Base-by-base conservation (phyloP, 2,329 filamentous ascomycete genomes). In the Talaromyces sp. region DNA sequence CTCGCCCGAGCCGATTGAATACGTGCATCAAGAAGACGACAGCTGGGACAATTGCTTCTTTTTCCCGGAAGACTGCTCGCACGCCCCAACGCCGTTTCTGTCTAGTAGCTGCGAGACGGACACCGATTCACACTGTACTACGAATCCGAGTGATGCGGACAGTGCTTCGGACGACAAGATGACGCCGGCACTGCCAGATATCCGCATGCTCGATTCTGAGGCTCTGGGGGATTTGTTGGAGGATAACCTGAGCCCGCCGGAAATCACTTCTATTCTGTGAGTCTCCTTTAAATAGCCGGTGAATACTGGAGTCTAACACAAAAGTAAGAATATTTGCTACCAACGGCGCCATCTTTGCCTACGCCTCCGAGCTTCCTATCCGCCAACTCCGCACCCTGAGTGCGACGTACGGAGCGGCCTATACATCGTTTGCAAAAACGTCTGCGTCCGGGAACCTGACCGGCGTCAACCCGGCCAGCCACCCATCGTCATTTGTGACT, bases 281-380 rank as follows among this genome's bases (percentile, higher is more conserved):
- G 67, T 62, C 24, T 8, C 13, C 46, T 19, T 29, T 27, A 19
- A 17, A 8, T n/a, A 49, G 27, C 13, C 21, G 35, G 10, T 13
- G 8, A 17, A 4, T 17, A 24, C 17, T 13, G 14, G 17, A 31
- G 50, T 26, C 55, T 61, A 38, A 63, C 43, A 38, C 31, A 32
- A 77, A 75, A 56, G 74, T 77, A 8, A 78, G 76, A 57, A 75
- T 78, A 10, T 78, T 78, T 64, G 72, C 74, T 52, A 76, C 75
- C 21, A 77, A 78, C 59, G 76, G 76, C 27, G 75, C 76, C 51
- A 71, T 77, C n/a, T 77, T 78, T 61, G 76, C 76, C 41, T 72
- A 77, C 62, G 74, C 72, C 56, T 77, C 75, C 4, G 64, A 73
- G 46, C 70, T 78, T 35, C 64, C 75, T 27, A 69, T 73, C 21